Base-by-base conservation (phyloP, 2,329 filamentous ascomycete species). In the Ramularia endophylla region DNA sequence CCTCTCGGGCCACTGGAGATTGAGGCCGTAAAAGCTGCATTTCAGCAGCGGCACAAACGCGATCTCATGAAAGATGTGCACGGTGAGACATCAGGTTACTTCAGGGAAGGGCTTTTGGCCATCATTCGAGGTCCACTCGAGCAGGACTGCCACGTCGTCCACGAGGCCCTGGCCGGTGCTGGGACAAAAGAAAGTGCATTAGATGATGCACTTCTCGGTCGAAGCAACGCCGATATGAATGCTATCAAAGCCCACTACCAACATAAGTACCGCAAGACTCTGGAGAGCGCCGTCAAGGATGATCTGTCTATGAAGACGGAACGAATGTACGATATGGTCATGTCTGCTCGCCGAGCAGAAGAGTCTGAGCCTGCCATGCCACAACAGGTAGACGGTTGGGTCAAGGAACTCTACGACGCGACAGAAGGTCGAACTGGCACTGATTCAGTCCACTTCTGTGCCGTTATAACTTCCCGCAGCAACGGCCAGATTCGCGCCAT, bases 241-340 rank as follows among this genome's bases (percentile, higher is more conserved):
- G 87, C 86, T 28, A 95, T 98, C 71, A 94, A 94, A 68, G 65
- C 71, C 34, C 76, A 80, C 13, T 97, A 94, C 62, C 74, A 81
- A 32, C 74, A 75, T 12, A 78, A 75, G 1, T 88, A 82, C 68
- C 70, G 71, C 27, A 74, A 74, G 15, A 72, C 74, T 12, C 75
- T 97, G 1, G 83, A 89, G 55, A 67, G 71, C 9, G 84, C 85
- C 40, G 78, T 97, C 49, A 80, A 79, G 51, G 77, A 75, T 15
- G 90, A 97, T 53, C 70, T 97, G 15, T 90, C 84, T 52, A 77
- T 85, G 64, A 92, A 92, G 67, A 95, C 90, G 0, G 81, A 89
- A 61, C 72, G 81, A 15, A 80, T 95, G 54, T 97, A 95, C 67
- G 69, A 85, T 62, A 85, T 92, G 65, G 82, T 95, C 17, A 70